A percentile compares a stretch with the other conserved stretches of the same genome.
These are phyloP conservation scores for Coniochaeta prunicola DNA, from an alignment of 2,329 filamentous ascomycete species.

Conservation along the genomic window DNA sequence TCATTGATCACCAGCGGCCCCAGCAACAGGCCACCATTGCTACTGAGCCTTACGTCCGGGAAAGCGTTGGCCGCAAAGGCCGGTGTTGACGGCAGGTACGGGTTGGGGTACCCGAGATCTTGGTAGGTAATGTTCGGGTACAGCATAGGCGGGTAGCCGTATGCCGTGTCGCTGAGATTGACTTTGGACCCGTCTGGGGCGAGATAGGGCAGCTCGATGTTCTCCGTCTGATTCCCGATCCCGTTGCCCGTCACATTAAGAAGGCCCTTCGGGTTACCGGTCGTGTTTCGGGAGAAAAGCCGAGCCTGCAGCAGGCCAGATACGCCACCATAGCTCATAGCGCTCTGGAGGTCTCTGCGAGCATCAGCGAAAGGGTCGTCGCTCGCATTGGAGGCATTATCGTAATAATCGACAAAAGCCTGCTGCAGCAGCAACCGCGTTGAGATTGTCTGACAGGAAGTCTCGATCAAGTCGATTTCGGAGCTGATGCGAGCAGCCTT, in stretches of 20 bases:
- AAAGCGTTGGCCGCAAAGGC: constrained; percentile 41
- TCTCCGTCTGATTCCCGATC: constrained; percentile 31
- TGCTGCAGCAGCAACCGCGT: constrained; percentile 56
- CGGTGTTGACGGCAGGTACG: constrained; percentile 29
- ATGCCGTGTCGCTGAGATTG: constrained; percentile 51
- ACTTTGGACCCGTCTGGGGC: constrained; percentile 50
- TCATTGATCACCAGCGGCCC: constrained; percentile 69
- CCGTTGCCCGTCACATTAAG: constrained; percentile 55
- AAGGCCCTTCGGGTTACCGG: constrained; percentile 47
- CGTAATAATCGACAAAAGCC: constrained; percentile 43
- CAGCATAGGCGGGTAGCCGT: constrained; percentile 64
- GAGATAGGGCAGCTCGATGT: constrained; percentile 55
- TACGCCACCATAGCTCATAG: constrained; percentile 54
- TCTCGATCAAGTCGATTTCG: constrained; percentile 72
- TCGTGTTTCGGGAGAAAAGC: constrained; percentile 64
- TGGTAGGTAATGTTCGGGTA: constrained; percentile 74
- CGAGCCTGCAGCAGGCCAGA: constrained; percentile 60
- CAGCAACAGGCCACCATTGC: constrained; percentile 56
- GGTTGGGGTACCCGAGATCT: constrained; percentile 32
- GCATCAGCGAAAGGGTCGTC: constrained; percentile 53
- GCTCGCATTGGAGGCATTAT: constrained; percentile 42
- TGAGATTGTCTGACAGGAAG: constrained; percentile 63
- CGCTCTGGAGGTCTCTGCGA: constrained; percentile 59
- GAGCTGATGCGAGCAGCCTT: constrained; percentile 77
- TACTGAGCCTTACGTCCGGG: constrained; percentile 40